Percentiles rank a stretch among this genome's conserved stretches.
Conservation (phyloP, 1,284 basidiomycete species). For the Moniliella sp. region DNA sequence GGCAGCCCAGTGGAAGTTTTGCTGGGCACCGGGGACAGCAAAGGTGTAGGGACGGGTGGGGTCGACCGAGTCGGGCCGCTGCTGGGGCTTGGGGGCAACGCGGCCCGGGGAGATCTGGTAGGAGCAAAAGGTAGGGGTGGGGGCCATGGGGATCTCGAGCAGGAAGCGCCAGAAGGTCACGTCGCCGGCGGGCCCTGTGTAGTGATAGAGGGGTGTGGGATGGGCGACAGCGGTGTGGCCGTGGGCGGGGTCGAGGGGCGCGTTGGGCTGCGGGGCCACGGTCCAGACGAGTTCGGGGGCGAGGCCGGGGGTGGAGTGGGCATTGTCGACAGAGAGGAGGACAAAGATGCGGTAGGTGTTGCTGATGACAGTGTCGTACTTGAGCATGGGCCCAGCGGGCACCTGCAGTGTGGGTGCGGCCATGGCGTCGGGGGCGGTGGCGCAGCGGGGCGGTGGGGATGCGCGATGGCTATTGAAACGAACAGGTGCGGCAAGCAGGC, state of each 20-base stretch:
- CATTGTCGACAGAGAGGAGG: conserved; percentile 42
- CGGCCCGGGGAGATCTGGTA: conserved; percentile 1
- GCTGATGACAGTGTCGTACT: conserved; percentile 69
- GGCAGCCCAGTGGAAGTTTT: conserved; percentile 76
- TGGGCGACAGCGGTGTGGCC: too few relatives aligned
- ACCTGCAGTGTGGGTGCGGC: too few relatives aligned
- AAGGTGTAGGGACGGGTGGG: conserved; percentile 42
- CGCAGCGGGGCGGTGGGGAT: too few relatives aligned
- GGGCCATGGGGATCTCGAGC: conserved; percentile 55
- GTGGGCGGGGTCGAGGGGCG: conserved; percentile 33
- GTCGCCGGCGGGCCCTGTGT: conserved; percentile 47
- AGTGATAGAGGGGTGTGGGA: conserved; percentile 61
- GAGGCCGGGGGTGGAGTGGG: conserved; percentile 40
- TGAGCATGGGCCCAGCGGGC: conserved; percentile 51
- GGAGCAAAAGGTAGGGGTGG: conserved; percentile 12
- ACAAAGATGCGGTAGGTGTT: conserved; percentile 48
- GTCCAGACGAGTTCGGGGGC: background rate
- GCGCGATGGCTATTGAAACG: too few relatives aligned
- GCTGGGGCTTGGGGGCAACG: background rate
- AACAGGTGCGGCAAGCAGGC: too few relatives aligned
- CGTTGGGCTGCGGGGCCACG: background rate
- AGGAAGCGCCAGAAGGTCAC: conserved; percentile 88
- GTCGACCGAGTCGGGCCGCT: conserved; percentile 1
- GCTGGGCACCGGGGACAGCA: conserved; percentile 54
- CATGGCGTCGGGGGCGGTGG: too few relatives aligned